Conservation (phyloP, 345 rosid genomes). For the Dipteronia sinensis region DNA sequence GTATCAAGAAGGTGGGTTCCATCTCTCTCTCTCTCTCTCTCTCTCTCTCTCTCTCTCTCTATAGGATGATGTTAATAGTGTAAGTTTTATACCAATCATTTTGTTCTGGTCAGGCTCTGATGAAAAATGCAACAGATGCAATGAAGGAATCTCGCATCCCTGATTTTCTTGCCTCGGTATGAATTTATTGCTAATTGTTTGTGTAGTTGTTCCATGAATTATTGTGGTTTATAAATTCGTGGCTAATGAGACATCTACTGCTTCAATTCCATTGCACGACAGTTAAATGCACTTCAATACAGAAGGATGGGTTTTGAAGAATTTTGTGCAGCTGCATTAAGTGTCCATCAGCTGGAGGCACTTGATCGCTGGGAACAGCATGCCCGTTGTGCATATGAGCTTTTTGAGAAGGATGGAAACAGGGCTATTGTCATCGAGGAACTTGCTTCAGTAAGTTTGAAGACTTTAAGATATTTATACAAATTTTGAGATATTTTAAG, state of each 20-base stretch:
- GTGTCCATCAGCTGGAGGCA: slow-evolving; percentile 93
- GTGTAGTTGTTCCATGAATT: slow-evolving; percentile 13
- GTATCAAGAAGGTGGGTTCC: slow-evolving; percentile 57
- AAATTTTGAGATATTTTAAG: neutral
- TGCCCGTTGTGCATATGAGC: slow-evolving; percentile 80
- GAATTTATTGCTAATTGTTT: slow-evolving; percentile 12
- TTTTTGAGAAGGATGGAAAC: slow-evolving; percentile 91
- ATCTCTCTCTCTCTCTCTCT: neutral
- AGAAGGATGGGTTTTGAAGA: slow-evolving; percentile 94
- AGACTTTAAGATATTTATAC: neutral
- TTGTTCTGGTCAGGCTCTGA: slow-evolving; percentile 58
- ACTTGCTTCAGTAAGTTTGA: slow-evolving; percentile 77
- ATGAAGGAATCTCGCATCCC: slow-evolving; percentile 85
- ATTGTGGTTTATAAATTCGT: slow-evolving; percentile 3
- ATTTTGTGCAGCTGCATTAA: slow-evolving; percentile 92
- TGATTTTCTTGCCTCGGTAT: slow-evolving; percentile 74
- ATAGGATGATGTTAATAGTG: slow-evolving; percentile 7
- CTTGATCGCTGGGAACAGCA: slow-evolving; percentile 87
- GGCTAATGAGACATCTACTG: slow-evolving; percentile 15
- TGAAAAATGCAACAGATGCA: slow-evolving; percentile 81
- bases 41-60: slow-evolving; percentile 1
- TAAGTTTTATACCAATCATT: slow-evolving; percentile 15
- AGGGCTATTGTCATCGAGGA: slow-evolving; percentile 85
- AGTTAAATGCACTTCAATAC: slow-evolving; percentile 85
- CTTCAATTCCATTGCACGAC: slow-evolving; percentile 31